These are phyloP conservation scores for Schizophyllum commune DNA, from an alignment of 1,284 basidiomycete species.

Conservation along the genomic window DNA sequence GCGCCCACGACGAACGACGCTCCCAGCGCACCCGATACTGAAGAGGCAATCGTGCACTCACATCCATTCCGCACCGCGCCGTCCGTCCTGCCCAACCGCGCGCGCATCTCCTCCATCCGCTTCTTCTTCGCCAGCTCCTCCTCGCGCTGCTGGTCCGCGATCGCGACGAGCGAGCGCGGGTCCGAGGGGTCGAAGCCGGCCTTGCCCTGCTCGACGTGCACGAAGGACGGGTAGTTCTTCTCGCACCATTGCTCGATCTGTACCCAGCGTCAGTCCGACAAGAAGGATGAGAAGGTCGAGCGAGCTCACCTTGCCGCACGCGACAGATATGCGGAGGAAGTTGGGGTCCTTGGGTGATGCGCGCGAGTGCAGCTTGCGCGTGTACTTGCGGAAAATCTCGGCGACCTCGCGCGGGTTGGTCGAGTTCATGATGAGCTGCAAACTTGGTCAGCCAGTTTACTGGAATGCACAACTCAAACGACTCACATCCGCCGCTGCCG, in stretches of 20 bases:
- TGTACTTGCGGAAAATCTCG: conserved; percentile 80
- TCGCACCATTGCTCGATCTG: conserved; percentile 93
- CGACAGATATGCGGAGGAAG: conserved; percentile 74
- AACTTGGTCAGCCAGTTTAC: not conserved
- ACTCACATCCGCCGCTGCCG: conserved; percentile 75
- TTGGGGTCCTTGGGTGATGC: conserved; percentile 80
- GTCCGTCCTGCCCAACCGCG: not conserved
- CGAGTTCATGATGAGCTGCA: conserved; percentile 81
- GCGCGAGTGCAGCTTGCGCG: conserved; percentile 78
- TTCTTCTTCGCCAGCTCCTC: not conserved
- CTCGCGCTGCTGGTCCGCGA: not conserved
- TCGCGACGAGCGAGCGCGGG: not conserved
- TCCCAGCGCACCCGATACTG: not conserved
- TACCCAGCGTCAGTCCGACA: too few species aligned
- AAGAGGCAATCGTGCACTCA: not conserved
- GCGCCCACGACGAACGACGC: too few species aligned
- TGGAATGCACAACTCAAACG: not conserved
- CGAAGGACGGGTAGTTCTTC: conserved; percentile 83
- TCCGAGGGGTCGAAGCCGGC: not conserved
- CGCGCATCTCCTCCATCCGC: not conserved
- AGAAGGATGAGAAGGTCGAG: not conserved
- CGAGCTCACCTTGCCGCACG: conserved; percentile 64
- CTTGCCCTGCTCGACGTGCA: conserved; percentile 31
- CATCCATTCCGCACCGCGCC: not conserved
- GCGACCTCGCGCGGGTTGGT: conserved; percentile 92